Conservation (phyloP, 805 yeast species). For the Kazachstania psychrophila region DNA sequence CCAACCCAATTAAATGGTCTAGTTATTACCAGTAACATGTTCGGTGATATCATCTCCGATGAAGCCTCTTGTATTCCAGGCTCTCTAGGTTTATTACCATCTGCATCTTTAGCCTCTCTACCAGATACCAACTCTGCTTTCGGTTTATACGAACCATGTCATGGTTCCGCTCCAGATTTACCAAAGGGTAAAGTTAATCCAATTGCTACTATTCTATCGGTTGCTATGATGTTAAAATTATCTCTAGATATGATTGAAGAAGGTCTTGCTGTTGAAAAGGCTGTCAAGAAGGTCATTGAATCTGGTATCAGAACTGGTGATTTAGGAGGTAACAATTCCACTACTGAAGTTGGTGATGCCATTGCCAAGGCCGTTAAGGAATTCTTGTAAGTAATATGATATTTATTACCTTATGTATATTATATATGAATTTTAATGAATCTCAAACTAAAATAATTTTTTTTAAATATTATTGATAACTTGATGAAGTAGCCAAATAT, state of each 20-base stretch:
- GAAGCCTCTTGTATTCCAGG: conserved; percentile 99
- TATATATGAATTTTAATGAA: neutral
- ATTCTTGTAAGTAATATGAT: conserved; percentile 32
- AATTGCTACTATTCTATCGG: conserved; percentile 87
- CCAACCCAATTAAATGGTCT: conserved; percentile 91
- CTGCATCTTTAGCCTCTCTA: conserved; percentile 90
- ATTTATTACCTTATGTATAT: neutral
- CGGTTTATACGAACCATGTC: conserved; percentile 97
- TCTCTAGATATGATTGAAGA: conserved; percentile 76
- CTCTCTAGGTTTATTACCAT: conserved; percentile 88
- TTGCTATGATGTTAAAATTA: conserved; percentile 93
- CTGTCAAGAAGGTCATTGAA: conserved; percentile 77
- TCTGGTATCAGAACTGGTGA: conserved; percentile 81
- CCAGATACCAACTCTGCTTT: conserved; percentile 92
- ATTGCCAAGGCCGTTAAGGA: conserved; percentile 63
- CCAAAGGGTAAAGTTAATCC: conserved; percentile 86
- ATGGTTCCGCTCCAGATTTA: conserved; percentile 96
- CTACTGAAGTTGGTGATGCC: conserved; percentile 92
- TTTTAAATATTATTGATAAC: no score
- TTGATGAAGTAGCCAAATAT: no score
- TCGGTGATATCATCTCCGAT: conserved; percentile 96
- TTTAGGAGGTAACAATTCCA: conserved; percentile 73
- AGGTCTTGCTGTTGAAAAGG: conserved; percentile 81
- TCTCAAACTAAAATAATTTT: no score
- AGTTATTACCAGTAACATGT: conserved; percentile 89